phyloP scores from a whole-genome alignment of 1,284 basidiomycete genomes.

The Retiboletus fuscus region DNA sequence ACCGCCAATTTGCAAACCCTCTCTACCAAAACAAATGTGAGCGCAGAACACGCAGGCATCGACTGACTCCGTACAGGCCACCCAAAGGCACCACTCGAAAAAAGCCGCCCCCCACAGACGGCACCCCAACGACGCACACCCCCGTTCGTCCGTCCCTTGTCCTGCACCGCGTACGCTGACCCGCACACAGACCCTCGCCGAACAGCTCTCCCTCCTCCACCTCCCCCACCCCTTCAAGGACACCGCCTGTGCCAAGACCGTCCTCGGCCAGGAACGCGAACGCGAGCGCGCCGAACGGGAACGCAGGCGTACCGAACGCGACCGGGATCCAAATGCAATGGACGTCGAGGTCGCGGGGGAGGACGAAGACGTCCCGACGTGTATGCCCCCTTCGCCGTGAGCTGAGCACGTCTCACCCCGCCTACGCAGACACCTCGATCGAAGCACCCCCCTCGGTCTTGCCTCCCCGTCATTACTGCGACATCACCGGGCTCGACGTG shows the following conservation, averaged over 20 bases:
- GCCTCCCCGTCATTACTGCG: conserved; percentile 84
- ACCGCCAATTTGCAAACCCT: too few species aligned
- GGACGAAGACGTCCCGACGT: conserved; percentile 75
- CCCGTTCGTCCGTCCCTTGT: too few species aligned
- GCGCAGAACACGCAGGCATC: too few species aligned
- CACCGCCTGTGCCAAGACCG: conserved; percentile 72
- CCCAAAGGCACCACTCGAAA: too few species aligned
- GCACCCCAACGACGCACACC: too few species aligned
- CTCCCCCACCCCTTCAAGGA: conserved; percentile 81
- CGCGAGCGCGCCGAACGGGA: conserved; percentile 75
- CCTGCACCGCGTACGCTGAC: too few species aligned
- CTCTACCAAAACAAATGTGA: too few species aligned
- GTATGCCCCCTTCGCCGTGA: too few species aligned
- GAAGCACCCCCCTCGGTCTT: conserved; percentile 87
- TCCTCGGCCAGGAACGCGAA: conserved; percentile 80
- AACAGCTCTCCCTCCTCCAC: conserved; percentile 77
- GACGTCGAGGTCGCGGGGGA: conserved; percentile 51
- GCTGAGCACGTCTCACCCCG: too few species aligned
- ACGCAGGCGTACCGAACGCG: conserved; percentile 58
- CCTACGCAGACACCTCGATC: conserved; percentile 73
- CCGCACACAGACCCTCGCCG: conserved; percentile 67
- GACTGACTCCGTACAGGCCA: too few species aligned
- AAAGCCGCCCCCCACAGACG: too few species aligned
- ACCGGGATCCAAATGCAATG: conserved; percentile 56
- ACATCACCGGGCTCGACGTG: conserved; percentile 88